Evolutionary conservation across 179 eudicot genomes (phyloP).

Genomic region (Beta corolliflora): DNA sequence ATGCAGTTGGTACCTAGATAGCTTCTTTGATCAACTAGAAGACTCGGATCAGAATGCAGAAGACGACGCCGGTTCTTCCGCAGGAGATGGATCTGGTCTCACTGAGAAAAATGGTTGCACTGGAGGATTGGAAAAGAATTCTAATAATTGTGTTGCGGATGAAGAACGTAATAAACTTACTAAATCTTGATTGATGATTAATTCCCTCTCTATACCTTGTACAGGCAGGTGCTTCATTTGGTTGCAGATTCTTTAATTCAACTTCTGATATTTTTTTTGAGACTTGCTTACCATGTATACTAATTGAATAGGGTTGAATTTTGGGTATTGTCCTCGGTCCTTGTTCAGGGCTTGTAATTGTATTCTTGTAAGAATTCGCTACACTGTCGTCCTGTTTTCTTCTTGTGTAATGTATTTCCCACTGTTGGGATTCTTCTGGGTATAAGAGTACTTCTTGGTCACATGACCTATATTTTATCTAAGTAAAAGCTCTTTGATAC

Average conservation of each 20-base stretch:
- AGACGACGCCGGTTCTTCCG: slow-evolving; percentile 21
- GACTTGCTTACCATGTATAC: slow-evolving; percentile 20
- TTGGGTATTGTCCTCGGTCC: background rate
- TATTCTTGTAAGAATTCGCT: background rate
- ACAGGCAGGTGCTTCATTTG: slow-evolving; percentile 20
- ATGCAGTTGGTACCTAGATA: slow-evolving; percentile 59
- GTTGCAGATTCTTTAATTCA: slow-evolving; percentile 8
- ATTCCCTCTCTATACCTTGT: slow-evolving; percentile 22
- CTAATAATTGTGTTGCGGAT: slow-evolving; percentile 12
- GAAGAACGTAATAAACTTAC: slow-evolving; percentile 20
- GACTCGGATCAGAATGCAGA: slow-evolving; percentile 37
- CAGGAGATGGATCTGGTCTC: slow-evolving; percentile 11
- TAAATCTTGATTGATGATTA: slow-evolving; percentile 24
- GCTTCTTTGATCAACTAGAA: slow-evolving; percentile 54
- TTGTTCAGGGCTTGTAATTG: slow-evolving; percentile 4
- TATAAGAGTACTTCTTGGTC: background rate
- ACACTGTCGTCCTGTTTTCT: background rate
- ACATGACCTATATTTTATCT: too few species aligned
- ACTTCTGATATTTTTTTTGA: background rate
- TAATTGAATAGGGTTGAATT: background rate
- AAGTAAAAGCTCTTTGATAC: too few species aligned
- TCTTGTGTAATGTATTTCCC: background rate
- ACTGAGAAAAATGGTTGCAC: background rate
- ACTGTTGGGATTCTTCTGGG: background rate
- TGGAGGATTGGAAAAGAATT: slow-evolving; percentile 16